These are phyloP conservation scores for Plantago coronopus DNA, from an alignment of 305 asterid genomes.

Conservation along the genomic window DNA sequence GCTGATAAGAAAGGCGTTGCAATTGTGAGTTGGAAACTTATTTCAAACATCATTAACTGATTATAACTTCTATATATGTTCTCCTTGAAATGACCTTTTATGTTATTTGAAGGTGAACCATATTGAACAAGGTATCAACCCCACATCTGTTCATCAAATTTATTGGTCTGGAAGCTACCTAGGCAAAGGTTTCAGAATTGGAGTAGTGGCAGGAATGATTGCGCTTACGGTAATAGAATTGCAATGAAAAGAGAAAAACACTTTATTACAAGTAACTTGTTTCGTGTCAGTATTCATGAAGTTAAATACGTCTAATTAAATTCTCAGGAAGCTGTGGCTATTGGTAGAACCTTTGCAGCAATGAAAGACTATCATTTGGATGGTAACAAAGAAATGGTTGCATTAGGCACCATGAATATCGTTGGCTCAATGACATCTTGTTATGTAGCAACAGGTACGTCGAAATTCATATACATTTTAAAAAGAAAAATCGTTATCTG, in stretches of 20 bases:
- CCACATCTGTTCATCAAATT: slow-evolving; percentile 43
- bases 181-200: slow-evolving; percentile 49
- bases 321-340: slow-evolving; percentile 67
- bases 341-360: slow-evolving; percentile 76
- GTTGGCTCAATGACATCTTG: slow-evolving; percentile 75
- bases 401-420: slow-evolving; percentile 65
- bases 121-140: slow-evolving; percentile 55
- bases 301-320: not conserved
- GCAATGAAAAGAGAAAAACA: too few species aligned
- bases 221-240: slow-evolving; percentile 48
- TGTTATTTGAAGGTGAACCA: slow-evolving; percentile 37
- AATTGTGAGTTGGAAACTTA: slow-evolving; percentile 36
- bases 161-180: slow-evolving; percentile 47
- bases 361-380: slow-evolving; percentile 66
- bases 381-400: slow-evolving; percentile 70
- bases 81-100: not conserved
- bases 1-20: slow-evolving; percentile 36
- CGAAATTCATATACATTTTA: not conserved
- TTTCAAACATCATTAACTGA: not conserved
- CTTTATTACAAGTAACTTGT: too few species aligned
- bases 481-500: not conserved
- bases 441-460: slow-evolving; percentile 60
- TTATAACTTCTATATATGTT: not conserved
- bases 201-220: slow-evolving; percentile 53
- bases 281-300: not conserved